Evolutionary conservation across 108 stramenopile genomes (phyloP), one percentile per base, ranked within the genome.

Genomic region (Cyclostephanos tholiformis): DNA sequence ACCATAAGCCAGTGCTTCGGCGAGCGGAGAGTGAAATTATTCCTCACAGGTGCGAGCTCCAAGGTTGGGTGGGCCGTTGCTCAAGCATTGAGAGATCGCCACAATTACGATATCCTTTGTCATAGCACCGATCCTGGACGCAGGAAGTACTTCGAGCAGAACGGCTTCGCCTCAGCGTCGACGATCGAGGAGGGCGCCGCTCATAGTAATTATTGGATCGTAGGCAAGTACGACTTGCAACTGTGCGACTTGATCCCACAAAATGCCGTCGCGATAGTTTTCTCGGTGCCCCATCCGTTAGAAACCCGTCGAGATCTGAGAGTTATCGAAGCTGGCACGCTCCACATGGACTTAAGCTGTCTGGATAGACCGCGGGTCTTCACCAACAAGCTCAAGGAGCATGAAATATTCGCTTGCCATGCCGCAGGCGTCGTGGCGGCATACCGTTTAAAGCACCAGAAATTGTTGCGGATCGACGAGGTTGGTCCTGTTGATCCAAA

Each of bases 21-120:
- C 23, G 62, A 74, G 23, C 49, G 55, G 20, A 79, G 61, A 23
- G 73, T 53, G 0, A 82, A 75, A 57, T 50, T 86, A 48, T 84
- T 82, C 56, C 53, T 86, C 43, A 86, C 86, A 3, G 86, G 86
- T 35, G 86, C 86, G 3, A 84, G 81, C 62, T 83, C 86, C 7
- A 86, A 86, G 63, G 84, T 86, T 59, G 86, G 86, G 0, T 84
- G 86, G 84, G 86, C 83, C 16, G 82, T 86, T 14, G 83, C 83
- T 11, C 80, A 75, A 63, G 83, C 80, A 13, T 48, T 86, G 57
- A 74, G 74, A 70, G 76, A 79, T 41, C 49, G 74, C 36, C 46
- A 77, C 63, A 77, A 72, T 10, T 79, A 82, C 61, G 67, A 82
- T 56, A 52, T 85, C 4, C 77, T 82, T 56, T 85, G 84, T 39